Evolutionary conservation across 192 early-diverging fungal species (phyloP).

Genomic region (Podila verticillata): DNA sequence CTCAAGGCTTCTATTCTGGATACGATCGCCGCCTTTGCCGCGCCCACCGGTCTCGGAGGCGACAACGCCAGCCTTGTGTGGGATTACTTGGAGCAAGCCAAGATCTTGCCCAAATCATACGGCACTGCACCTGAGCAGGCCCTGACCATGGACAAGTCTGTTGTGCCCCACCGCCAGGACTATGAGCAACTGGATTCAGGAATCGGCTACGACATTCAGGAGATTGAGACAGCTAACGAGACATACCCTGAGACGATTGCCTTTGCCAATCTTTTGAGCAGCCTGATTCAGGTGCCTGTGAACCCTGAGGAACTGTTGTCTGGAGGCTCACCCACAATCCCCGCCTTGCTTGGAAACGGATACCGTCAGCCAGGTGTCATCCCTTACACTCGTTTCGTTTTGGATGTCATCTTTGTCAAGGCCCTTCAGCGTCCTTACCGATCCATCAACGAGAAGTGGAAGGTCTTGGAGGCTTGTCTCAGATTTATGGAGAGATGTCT

Average conservation of each 20-base stretch:
- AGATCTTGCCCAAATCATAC: constrained; percentile 35
- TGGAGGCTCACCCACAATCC: constrained; percentile 61
- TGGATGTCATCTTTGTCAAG: constrained; percentile 89
- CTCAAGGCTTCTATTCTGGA: constrained; percentile 86
- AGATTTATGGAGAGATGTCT: constrained; percentile 83
- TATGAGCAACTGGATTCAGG: constrained; percentile 51
- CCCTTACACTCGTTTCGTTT: constrained; percentile 84
- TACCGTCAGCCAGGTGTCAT: constrained; percentile 78
- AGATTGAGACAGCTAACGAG: constrained; percentile 78
- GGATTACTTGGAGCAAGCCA: constrained; percentile 77
- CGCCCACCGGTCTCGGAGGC: constrained; percentile 57
- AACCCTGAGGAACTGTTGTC: constrained; percentile 48
- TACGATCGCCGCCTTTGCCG: constrained; percentile 85
- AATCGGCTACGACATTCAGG: constrained; percentile 82
- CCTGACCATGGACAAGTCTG: constrained; percentile 25
- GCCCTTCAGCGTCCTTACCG: constrained; percentile 73
- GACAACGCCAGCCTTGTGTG: constrained; percentile 79
- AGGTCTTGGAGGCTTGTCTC: constrained; percentile 77
- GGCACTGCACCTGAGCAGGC: constrained; percentile 39
- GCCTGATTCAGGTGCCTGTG: constrained; percentile 71
- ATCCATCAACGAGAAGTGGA: constrained; percentile 78
- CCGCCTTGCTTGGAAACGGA: constrained; percentile 67
- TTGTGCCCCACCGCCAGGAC: constrained; percentile 16
- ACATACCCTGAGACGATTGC: constrained; percentile 90
- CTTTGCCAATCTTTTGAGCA: constrained; percentile 77